Evolutionary conservation across 495 filamentous ascomycete species (phyloP), one percentile per base, ranked within the genome.

Genomic region (Xylaria acuta): DNA sequence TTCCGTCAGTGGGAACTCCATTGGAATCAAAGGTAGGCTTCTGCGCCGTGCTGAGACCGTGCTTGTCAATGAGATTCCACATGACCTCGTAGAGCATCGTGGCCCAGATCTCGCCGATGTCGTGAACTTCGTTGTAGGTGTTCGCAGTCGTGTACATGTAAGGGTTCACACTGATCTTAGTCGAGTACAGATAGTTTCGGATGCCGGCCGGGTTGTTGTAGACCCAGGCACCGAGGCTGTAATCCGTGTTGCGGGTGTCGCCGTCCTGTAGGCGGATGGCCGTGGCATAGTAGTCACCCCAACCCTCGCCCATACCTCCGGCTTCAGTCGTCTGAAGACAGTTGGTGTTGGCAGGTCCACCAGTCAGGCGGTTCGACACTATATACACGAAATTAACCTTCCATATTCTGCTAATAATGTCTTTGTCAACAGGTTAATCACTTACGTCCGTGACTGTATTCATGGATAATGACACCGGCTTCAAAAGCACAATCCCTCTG

Each of bases 341-440:
- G 77, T 78, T 79, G 32, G 82, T 75, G 77, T 85, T 87, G 32
- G 80, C 75, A 1, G 87, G 86, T 9, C 87, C 87, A 41, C 87
- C 87, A n/a, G 87, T 88, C 12, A 88, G 83, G n/a, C 87, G 85
- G 74, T 79, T 87, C 25, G 85, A 87, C 47, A 82, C 77, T 87
- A 75, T 25, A 45, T 38, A 40, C 7, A 64, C 16, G 5, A 22
- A 30, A 43, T 71, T 45, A 64, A 36, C 45, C 36, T 40, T 20
- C 14, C 20, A 12, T 1, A 1, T 16, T 41, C 25, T 36, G 53
- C 32, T 59, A 0, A 27, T 22, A 38, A n/a, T n/a, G n/a, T 16
- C 18, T 20, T 45, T 51, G 11, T 34, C 5, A 4, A 5, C 38
- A 25, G 3, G 9, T n/a, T 56, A 30, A 49, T 47, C 14, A 79